These are phyloP conservation scores for Rosa rugosa DNA, from an alignment of 306 rosid species.

Conservation along the genomic window DNA sequence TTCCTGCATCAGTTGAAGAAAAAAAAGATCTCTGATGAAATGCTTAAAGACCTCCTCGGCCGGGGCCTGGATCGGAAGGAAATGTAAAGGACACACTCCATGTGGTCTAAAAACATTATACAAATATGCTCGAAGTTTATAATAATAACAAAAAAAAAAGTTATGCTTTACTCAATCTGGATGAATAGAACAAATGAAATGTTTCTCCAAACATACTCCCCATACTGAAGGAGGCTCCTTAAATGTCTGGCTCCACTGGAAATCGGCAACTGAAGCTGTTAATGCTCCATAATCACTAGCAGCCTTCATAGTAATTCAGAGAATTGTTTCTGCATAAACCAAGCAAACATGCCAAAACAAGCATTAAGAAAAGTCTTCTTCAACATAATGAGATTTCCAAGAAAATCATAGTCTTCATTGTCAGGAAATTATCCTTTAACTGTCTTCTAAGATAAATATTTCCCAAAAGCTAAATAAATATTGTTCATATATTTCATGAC, in stretches of 20 bases:
- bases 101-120: neutral
- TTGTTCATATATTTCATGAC: neutral
- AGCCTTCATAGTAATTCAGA: constrained; percentile 95
- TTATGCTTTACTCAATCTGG: neutral
- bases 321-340: constrained; percentile 80
- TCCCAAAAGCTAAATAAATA: neutral
- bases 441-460: neutral
- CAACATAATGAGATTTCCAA: neutral
- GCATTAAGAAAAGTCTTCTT: constrained; percentile 18
- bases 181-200: constrained; percentile 23
- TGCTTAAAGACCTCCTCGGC: neutral
- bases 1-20: constrained; percentile 46
- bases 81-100: neutral
- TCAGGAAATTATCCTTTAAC: neutral
- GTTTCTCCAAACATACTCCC: constrained; percentile 69
- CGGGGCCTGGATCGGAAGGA: neutral
- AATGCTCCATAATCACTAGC: constrained; percentile 96
- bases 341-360: constrained; percentile 30
- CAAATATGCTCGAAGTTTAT: neutral
- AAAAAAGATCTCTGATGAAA: neutral
- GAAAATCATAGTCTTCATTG: neutral
- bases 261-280: constrained; percentile 93
- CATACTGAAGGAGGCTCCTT: constrained; percentile 95
- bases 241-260: constrained; percentile 98
- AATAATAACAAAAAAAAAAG: neutral